Evolutionary conservation across 202 grass and related monocot species (phyloP).

Genomic region (Panicum hallii): DNA sequence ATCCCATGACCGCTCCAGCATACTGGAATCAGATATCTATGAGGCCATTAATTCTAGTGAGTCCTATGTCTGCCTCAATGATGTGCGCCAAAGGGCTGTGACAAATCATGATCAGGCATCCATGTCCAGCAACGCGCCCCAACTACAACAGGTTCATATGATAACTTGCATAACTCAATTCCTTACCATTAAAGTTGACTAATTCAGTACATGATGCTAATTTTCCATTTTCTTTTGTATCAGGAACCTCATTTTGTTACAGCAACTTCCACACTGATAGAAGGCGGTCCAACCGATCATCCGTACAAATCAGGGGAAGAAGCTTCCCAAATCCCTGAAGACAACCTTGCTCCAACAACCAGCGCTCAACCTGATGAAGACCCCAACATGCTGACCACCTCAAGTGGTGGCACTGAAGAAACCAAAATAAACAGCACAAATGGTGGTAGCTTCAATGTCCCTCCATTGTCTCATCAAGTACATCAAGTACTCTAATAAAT

Average conservation of each 20-base stretch:
- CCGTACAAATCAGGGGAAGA: background rate
- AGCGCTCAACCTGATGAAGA: background rate
- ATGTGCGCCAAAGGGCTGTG: background rate
- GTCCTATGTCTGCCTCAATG: background rate
- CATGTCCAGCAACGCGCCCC: background rate
- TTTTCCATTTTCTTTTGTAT: background rate
- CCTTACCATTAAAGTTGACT: background rate
- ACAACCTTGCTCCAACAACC: background rate
- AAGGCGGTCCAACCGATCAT: background rate
- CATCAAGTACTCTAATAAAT: background rate
- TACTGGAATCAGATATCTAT: conserved; percentile 8
- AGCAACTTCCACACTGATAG: background rate
- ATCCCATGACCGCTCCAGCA: background rate
- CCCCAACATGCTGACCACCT: background rate
- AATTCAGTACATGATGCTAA: background rate
- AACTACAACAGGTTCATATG: background rate
- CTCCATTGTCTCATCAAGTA: background rate
- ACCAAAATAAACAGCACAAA: background rate
- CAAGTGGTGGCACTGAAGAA: background rate
- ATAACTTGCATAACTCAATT: background rate
- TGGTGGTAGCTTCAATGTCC: background rate
- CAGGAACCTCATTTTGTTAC: background rate
- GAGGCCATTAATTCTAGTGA: background rate
- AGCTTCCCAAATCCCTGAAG: too few species aligned
- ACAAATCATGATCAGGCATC: background rate